Evolutionary conservation across 2,329 filamentous ascomycete genomes (phyloP).

Genomic region (Paecilomyces sp.): DNA sequence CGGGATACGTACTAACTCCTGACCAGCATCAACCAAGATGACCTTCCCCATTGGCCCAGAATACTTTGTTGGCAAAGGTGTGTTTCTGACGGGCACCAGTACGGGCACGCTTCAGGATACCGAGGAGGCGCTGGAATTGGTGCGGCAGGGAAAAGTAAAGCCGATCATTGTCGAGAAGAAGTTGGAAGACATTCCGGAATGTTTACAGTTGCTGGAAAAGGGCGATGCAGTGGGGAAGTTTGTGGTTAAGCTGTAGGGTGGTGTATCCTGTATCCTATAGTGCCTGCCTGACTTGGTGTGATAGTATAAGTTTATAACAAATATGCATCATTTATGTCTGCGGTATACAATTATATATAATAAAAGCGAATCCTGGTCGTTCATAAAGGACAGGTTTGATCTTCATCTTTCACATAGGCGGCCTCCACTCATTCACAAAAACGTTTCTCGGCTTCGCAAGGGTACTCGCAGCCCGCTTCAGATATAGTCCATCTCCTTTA

Average conservation of each 20-base stretch:
- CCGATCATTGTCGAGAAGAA: slow-evolving; percentile 11
- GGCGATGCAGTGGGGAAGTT: slow-evolving; percentile 1
- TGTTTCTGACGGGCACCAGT: slow-evolving; percentile 9
- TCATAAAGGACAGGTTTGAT: too few species aligned
- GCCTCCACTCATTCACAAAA: neutral
- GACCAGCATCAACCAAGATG: slow-evolving; percentile 1
- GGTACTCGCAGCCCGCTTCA: neutral
- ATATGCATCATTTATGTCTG: too few species aligned
- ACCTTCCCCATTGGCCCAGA: slow-evolving; percentile 8
- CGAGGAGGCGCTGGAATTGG: slow-evolving; percentile 9
- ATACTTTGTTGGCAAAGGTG: slow-evolving; percentile 10
- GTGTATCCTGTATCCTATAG: neutral
- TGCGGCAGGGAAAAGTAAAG: slow-evolving; percentile 13
- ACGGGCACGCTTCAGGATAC: slow-evolving; percentile 11
- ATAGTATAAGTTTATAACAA: too few species aligned
- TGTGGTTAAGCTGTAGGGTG: neutral
- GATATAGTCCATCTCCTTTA: slow-evolving; percentile 45
- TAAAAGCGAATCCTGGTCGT: too few species aligned
- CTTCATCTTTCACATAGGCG: neutral
- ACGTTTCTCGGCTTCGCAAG: neutral
- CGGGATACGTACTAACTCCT: neutral
- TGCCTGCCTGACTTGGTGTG: neutral
- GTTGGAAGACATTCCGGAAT: slow-evolving; percentile 7
- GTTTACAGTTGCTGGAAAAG: slow-evolving; percentile 1
- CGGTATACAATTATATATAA: too few species aligned